A percentile compares a stretch with the other conserved stretches of the same genome.
phyloP scores from a whole-genome alignment of 768 basidiomycete species.

The Tremella mesenterica region DNA sequence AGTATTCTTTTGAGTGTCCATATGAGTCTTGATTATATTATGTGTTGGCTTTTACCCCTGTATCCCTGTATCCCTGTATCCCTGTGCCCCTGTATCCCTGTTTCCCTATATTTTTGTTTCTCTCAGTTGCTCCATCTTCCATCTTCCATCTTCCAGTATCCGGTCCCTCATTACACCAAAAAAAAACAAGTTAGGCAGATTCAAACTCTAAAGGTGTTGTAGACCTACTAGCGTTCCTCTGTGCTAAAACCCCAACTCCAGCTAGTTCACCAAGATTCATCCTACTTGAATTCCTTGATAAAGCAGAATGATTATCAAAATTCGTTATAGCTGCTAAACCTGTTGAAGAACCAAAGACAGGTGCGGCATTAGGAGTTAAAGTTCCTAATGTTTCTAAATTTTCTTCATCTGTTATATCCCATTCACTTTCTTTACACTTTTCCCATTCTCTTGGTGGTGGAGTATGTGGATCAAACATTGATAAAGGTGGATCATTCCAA shows the following conservation, averaged over 20 bases:
- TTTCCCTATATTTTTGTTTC: too few species aligned
- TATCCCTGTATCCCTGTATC: too few species aligned
- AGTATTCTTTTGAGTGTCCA: too few species aligned
- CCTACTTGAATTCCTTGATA: slow-evolving; percentile 38
- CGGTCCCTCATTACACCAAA: too few species aligned
- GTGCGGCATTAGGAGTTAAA: slow-evolving; percentile 6
- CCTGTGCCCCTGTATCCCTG: too few species aligned
- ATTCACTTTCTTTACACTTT: neutral
- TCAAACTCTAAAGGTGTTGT: slow-evolving; percentile 17
- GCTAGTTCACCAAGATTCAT: slow-evolving; percentile 37
- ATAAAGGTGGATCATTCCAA: slow-evolving; percentile 41
- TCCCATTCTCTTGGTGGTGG: neutral
- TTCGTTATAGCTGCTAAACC: neutral
- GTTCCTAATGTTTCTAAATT: neutral
- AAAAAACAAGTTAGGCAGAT: too few species aligned
- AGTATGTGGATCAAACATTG: slow-evolving; percentile 1
- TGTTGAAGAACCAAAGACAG: neutral
- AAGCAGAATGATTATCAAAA: neutral
- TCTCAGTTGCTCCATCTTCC: too few species aligned
- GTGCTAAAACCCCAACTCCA: slow-evolving; percentile 19
- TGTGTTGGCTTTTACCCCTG: too few species aligned
- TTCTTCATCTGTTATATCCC: neutral
- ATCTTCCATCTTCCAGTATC: too few species aligned
- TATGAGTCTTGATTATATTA: too few species aligned
- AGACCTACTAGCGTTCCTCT: neutral